Evolutionary conservation across 352 stramenopile species (phyloP).

Genomic region (Elongisporangium undulatum): DNA sequence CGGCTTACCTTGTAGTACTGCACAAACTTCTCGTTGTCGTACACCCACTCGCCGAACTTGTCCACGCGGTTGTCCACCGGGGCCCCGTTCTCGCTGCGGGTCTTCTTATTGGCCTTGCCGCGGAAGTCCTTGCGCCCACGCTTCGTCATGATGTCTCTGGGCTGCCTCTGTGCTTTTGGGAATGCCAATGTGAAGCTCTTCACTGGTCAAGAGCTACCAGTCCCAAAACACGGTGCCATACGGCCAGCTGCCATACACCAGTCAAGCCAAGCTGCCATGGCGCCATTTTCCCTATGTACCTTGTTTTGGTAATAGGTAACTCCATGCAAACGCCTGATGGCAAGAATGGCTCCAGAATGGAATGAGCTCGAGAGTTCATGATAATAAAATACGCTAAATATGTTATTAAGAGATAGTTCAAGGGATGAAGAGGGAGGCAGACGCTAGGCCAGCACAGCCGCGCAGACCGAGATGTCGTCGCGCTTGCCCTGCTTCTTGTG

Average conservation of each 20-base stretch:
- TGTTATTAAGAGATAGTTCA: background rate
- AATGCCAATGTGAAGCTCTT: slow-evolving; percentile 4
- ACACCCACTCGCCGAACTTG: slow-evolving; percentile 83
- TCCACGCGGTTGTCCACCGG: slow-evolving; percentile 36
- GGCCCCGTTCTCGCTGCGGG: slow-evolving; percentile 25
- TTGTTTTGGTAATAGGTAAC: background rate
- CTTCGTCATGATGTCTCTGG: slow-evolving; percentile 34
- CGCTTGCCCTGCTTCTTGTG: slow-evolving; percentile 87
- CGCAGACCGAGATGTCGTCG: slow-evolving; percentile 85
- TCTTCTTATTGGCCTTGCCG: slow-evolving; percentile 51
- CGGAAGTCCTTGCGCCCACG: slow-evolving; percentile 37
- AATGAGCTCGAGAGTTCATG: background rate
- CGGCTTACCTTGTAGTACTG: slow-evolving; percentile 70
- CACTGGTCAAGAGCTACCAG: slow-evolving; percentile 13
- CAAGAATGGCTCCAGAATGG: no score
- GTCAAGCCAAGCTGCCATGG: background rate
- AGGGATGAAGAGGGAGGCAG: background rate
- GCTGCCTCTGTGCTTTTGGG: slow-evolving; percentile 1
- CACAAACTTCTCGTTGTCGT: slow-evolving; percentile 83
- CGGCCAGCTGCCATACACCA: background rate
- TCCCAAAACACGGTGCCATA: slow-evolving; percentile 4
- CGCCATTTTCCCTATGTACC: background rate
- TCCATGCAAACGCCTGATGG: background rate
- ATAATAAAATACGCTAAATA: slow-evolving; percentile 1
- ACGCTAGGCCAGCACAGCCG: slow-evolving; percentile 77